Evolutionary conservation across 768 basidiomycete species (phyloP), one percentile per base, ranked within the genome.

Genomic region (Tricholoma furcatifolium): DNA sequence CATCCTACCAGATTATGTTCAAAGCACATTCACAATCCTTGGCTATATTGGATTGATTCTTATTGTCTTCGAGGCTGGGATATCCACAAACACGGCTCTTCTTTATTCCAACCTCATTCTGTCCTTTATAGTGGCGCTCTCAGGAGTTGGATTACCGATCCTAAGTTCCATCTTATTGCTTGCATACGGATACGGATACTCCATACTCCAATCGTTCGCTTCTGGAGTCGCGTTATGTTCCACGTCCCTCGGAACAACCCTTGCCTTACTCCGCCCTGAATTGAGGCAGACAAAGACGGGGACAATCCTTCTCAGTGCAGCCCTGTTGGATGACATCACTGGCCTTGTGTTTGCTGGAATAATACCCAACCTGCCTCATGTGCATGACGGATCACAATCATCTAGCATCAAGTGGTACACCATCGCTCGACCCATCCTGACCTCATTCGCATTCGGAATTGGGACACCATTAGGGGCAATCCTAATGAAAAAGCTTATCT

Each of bases 221-320:
- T 81, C 82, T 0, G 85, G 85, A 0, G 81, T 83, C 1, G 77
- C 84, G 0, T 69, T 87, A 1, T 81, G 78, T 15, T 80, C 82
- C 0, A 88, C 85, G 0, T 83, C 81, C 0, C 73, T 88, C 2
- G 86, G 85, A 0, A 89, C 86, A 24, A 85, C 84, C 0, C 74
- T 88, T n/a, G 73, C 78, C 14, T 73, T 87, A 12, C 70, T 88
- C 24, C 73, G 70, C n/a, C 69, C 75, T 23, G 69, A 75, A 23
- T 64, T 84, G 27, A 69, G 73, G 21, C 68, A 68, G 34, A 83
- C 78, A 2, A 71, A 75, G 43, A 74, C 82, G 0, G 84, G 85
- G 0, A 77, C 79, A 2, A 75, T 85, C 0, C 66, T 89, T 14
- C 70, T 83, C 55, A 78, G 76, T 44, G 84, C 84, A 1, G 87